Percentiles rank a stretch among this genome's conserved stretches.
These are phyloP conservation scores for Albophoma yamanashiensis DNA, from an alignment of 2,329 filamentous ascomycete species.

Conservation along the genomic window DNA sequence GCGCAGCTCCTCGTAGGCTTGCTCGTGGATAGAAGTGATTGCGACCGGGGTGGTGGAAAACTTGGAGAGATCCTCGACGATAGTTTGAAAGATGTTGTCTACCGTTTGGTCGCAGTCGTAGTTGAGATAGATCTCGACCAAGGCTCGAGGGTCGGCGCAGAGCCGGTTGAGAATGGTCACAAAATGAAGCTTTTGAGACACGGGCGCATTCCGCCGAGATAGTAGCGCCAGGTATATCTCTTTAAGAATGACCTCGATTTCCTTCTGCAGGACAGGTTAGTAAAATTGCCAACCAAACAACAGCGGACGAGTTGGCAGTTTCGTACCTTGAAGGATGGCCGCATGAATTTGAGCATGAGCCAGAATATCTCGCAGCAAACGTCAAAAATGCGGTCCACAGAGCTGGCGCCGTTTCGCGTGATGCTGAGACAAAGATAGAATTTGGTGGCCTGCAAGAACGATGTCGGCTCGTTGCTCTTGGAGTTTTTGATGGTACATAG, in stretches of 20 bases:
- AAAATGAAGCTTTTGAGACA: slow-evolving; percentile 88
- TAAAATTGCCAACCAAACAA: neutral
- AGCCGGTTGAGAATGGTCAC: slow-evolving; percentile 76
- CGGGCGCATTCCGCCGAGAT: slow-evolving; percentile 74
- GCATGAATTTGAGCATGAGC: slow-evolving; percentile 90
- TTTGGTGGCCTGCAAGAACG: slow-evolving; percentile 88
- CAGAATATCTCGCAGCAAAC: slow-evolving; percentile 97
- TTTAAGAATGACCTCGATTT: slow-evolving; percentile 95
- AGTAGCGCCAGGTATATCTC: slow-evolving; percentile 92
- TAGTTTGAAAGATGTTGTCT: slow-evolving; percentile 92
- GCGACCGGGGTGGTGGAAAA: slow-evolving; percentile 71
- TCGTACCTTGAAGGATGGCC: slow-evolving; percentile 79
- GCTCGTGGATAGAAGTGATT: slow-evolving; percentile 68
- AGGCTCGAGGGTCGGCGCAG: slow-evolving; percentile 71
- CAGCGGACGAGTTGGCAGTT: neutral
- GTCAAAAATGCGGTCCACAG: slow-evolving; percentile 84
- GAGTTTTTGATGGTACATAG: slow-evolving; percentile 87
- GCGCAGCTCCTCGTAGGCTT: slow-evolving; percentile 74
- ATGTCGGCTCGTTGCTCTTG: slow-evolving; percentile 77
- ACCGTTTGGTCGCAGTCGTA: slow-evolving; percentile 95
- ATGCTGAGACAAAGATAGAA: slow-evolving; percentile 94
- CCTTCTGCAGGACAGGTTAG: slow-evolving; percentile 51
- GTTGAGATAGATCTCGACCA: slow-evolving; percentile 95
- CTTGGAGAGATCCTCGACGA: slow-evolving; percentile 87
- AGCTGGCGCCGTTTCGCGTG: slow-evolving; percentile 89